Base-by-base conservation (phyloP, 2,329 filamentous ascomycete genomes). In the Tolypocladium tundrense region DNA sequence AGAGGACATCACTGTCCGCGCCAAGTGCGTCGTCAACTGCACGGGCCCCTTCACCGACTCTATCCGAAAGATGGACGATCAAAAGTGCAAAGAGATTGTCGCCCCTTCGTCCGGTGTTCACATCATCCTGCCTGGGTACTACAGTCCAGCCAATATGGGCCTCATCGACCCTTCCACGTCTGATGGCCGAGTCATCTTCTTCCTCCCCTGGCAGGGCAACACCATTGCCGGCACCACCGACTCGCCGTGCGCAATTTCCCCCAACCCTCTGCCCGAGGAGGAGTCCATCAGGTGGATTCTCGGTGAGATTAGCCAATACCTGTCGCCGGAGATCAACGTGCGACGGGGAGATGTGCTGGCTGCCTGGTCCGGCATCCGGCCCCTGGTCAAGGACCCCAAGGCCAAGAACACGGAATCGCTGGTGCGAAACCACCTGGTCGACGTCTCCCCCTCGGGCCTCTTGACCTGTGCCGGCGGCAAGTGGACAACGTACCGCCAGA, bases 401-500 rank as follows among this genome's bases (percentile, higher is more conserved):
- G 89, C 90, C 55, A 85, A 85, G 72, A 93, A 91, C 70, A 94
- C 91, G 1, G 87, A 95, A 73, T 91, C 90, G 33, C 83, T 96
- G 21, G 91, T 95, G 55, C 88, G 91, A 58, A 95, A 92, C 71
- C 91, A 95, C 70, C 79, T 96, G 50, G 83, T 95, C 64, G 87
- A 90, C 60, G 80, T 90, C 54, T 93, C 90, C n/a, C 73, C 81
- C 2, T 90, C 88, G 8, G 91, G 91, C 13, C 80, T 95, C 24
- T 75, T 96, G 63, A 96, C 91, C 40, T 92, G 90, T 68, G 90
- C 90, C 35, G 91, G 91, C 64, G 91, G 91, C 53, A 95, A 96
- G 75, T 95, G 91, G 91, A 95, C 91, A 3, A 95, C 91, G 1
- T 95, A 95, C 75, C 87, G 91, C 58, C 89, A 95, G 72, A 95